Conservation (phyloP, 163 green algal genomes). For the Scenedesmus sp. region DNA sequence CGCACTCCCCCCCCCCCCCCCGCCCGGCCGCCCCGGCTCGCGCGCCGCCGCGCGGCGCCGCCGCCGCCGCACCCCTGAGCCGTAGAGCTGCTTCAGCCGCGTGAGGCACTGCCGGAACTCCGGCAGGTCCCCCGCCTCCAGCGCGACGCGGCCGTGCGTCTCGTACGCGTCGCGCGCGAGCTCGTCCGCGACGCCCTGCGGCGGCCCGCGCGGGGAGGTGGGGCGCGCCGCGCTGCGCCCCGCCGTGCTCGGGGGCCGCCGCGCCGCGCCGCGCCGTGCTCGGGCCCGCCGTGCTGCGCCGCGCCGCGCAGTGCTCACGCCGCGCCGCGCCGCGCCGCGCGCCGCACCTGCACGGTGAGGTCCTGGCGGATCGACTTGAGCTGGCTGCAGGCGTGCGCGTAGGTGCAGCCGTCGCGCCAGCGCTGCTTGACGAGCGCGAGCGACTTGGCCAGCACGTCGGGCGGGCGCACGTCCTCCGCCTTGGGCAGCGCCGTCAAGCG, state of each 20-base stretch:
- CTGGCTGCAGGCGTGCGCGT: constrained; percentile 68
- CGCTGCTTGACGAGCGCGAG: constrained; percentile 66
- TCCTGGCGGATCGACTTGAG: constrained; percentile 85
- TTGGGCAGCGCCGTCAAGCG: constrained; percentile 69
- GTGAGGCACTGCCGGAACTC: constrained; percentile 76
- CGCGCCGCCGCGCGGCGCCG: too few relatives aligned
- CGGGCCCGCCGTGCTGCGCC: too few relatives aligned
- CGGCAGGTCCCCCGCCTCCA: constrained; percentile 68
- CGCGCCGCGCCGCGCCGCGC: too few relatives aligned
- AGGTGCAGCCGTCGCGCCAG: constrained; percentile 63
- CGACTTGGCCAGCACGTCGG: constrained; percentile 58
- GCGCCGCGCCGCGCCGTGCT: too few relatives aligned
- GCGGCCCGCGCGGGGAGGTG: too few relatives aligned
- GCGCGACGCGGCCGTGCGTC: constrained; percentile 70
- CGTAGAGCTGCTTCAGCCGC: constrained; percentile 70
- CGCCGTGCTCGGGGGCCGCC: too few relatives aligned
- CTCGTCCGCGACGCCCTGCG: constrained; percentile 49
- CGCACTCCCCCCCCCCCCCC: too few relatives aligned
- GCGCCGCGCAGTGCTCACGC: too few relatives aligned
- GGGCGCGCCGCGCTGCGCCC: too few relatives aligned
- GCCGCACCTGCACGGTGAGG: constrained; percentile 72
- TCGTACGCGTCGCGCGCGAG: constrained; percentile 72
- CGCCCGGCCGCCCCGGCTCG: too few relatives aligned
- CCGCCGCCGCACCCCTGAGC: constrained; percentile 52
- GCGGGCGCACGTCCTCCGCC: constrained; percentile 49